Percentiles rank a stretch among this genome's conserved stretches.
These are phyloP conservation scores for Prunus fruticosa DNA, from an alignment of 306 rosid genomes.

Conservation along the genomic window DNA sequence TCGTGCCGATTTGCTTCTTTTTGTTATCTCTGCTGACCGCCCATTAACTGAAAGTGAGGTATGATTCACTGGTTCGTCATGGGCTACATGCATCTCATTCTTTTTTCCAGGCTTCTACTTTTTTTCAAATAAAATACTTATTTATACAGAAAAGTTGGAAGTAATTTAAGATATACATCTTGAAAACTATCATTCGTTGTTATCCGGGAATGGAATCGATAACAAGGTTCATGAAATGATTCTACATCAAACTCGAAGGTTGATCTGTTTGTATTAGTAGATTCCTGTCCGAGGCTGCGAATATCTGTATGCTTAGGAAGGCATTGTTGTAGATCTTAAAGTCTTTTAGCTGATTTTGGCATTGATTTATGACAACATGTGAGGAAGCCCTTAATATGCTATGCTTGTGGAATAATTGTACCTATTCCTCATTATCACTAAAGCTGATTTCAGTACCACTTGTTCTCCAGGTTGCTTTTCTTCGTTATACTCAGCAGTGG, in stretches of 20 bases:
- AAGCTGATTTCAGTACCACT: slow-evolving; percentile 14
- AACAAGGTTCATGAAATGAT: neutral
- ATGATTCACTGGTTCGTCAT: slow-evolving; percentile 16
- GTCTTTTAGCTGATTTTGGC: neutral
- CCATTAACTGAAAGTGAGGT: slow-evolving; percentile 98
- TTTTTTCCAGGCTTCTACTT: neutral
- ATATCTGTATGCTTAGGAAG: neutral
- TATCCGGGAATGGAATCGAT: neutral
- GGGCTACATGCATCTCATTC: neutral
- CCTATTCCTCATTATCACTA: neutral
- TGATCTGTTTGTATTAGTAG: neutral
- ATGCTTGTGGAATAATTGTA: neutral
- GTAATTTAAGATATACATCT: neutral
- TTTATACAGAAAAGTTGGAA: neutral
- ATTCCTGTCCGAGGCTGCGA: neutral
- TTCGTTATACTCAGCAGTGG: slow-evolving; percentile 96
- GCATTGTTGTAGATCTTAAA: neutral
- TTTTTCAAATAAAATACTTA: neutral
- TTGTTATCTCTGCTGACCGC: slow-evolving; percentile 95
- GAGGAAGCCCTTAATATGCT: neutral
- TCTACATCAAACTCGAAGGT: neutral
- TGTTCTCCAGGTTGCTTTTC: slow-evolving; percentile 74
- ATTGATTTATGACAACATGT: neutral
- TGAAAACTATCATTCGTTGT: neutral
- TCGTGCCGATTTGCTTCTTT: slow-evolving; percentile 95